These are phyloP conservation scores for Millerago galiae DNA, from an alignment of 805 yeast species.

Conservation along the genomic window DNA sequence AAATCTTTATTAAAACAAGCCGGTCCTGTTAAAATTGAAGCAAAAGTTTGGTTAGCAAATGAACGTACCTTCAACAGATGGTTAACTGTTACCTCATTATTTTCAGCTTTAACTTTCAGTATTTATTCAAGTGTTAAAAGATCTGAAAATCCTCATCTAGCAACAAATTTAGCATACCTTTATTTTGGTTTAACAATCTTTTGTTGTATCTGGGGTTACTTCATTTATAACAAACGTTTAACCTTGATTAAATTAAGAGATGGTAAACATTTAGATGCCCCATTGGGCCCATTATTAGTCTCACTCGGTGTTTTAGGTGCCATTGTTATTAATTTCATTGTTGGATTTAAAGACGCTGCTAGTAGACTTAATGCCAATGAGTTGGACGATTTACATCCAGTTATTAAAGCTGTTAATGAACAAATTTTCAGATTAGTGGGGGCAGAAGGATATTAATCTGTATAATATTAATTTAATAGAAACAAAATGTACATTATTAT, in stretches of 20 bases:
- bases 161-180: conserved; percentile 66
- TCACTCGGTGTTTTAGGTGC: conserved; percentile 64
- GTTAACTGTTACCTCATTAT: conserved; percentile 82
- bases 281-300: conserved; percentile 80
- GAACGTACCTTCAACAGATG: conserved; percentile 96
- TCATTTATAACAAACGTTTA: conserved; percentile 64
- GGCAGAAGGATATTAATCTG: conserved; percentile 13
- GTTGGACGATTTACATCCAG: conserved; percentile 14
- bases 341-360: conserved; percentile 46
- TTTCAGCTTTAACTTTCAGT: conserved; percentile 80
- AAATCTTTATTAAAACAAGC: conserved; percentile 72
- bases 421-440: conserved; percentile 29
- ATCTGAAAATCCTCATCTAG: conserved; percentile 58
- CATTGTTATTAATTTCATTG: conserved; percentile 63
- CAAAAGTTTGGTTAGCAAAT: conserved; percentile 97
- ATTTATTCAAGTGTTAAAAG: conserved; percentile 68
- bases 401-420: conserved; percentile 25
- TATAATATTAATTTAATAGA: not conserved
- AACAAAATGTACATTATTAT: not conserved
- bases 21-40: conserved; percentile 91
- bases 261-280: conserved; percentile 82
- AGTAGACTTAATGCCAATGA: conserved; percentile 9
- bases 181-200: conserved; percentile 80
- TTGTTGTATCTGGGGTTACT: conserved; percentile 86
- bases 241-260: conserved; percentile 72